Base-by-base conservation (phyloP, 1,139 yeast genomes). In the Arxiozyma heterogenica region DNA sequence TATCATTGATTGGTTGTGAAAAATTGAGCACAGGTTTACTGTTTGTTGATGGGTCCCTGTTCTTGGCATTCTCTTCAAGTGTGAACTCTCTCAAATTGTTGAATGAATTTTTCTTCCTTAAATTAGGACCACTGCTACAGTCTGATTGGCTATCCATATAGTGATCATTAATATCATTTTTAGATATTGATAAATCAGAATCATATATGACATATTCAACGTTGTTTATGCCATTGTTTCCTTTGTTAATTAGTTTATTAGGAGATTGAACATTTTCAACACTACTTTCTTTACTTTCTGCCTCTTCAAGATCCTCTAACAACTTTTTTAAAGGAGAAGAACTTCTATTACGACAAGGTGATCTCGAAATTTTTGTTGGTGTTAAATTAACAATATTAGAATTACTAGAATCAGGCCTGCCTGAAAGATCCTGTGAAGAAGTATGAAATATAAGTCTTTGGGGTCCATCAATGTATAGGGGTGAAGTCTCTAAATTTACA, bases 391-490 rank as follows among this genome's bases (percentile, higher is more conserved):
- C 17, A 21, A 47, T 21, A 38, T 47, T 39, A 1, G 47, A 47
- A 30, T 25, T 27, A 17, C 41, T 22, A 30, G 51, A 51, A 12
- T 38, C n/a, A 20, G 50, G 47, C 12, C 47, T 51, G 21, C 51
- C 47, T 42, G 23, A 48, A 41, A 41, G 22, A 41, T 49, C 45
- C 34, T 47, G 38, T 3, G 53, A 38, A 21, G 50, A 47, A 8
- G 53, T 12, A 22, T 60, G 67, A 49, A 65, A 65, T 2, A 63
- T 59, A 22, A 64, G 52, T 47, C 62, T 60, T 48, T 64, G 64
- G 3, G 69, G 67, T 1, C 65, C 65, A 49, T 58, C 58, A 27
- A 48, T 52, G 9, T 54, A 22, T 27, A 18, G 12, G 7, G 47
- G 48, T 22, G 50, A 42, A 30, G 15, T 44, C 7, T 22, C 43